phyloP scores from a whole-genome alignment of 805 yeast species.

The Candida xiaguanensis region DNA sequence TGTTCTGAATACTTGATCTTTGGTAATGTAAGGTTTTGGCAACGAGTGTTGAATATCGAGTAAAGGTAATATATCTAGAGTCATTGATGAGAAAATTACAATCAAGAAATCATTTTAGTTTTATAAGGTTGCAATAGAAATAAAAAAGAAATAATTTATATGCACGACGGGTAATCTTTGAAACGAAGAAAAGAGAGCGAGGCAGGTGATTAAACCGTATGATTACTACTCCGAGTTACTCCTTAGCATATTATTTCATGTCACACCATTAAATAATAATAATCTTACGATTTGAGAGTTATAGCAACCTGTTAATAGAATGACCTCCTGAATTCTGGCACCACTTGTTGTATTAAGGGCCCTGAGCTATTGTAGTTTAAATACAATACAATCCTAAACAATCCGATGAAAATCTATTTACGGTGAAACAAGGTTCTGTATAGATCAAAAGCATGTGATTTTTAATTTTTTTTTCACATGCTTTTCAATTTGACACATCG shows the following conservation, averaged over 20 bases:
- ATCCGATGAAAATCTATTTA: conserved; percentile 1
- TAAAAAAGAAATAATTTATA: background rate
- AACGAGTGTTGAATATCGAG: conserved; percentile 8
- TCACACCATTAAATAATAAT: no score
- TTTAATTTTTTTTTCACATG: background rate
- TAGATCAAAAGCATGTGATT: background rate
- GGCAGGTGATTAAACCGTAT: background rate
- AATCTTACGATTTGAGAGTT: no score
- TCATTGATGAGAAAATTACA: conserved; percentile 5
- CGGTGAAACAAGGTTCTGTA: conserved; percentile 1
- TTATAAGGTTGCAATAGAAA: background rate
- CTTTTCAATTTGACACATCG: background rate
- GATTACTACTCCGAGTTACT: background rate
- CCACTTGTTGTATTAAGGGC: background rate
- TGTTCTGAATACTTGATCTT: conserved; percentile 7
- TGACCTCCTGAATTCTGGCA: background rate
- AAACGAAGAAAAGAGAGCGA: background rate
- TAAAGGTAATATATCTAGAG: conserved; percentile 13
- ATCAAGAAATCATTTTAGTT: background rate
- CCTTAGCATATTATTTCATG: background rate
- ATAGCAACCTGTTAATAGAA: no score
- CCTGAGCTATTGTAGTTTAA: background rate
- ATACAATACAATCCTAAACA: conserved; percentile 1
- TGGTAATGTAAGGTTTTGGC: conserved; percentile 5
- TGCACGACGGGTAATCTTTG: background rate